Evolutionary conservation across 768 basidiomycete genomes (phyloP), one percentile per base, ranked within the genome.

Genomic region (Lentinula boryana): DNA sequence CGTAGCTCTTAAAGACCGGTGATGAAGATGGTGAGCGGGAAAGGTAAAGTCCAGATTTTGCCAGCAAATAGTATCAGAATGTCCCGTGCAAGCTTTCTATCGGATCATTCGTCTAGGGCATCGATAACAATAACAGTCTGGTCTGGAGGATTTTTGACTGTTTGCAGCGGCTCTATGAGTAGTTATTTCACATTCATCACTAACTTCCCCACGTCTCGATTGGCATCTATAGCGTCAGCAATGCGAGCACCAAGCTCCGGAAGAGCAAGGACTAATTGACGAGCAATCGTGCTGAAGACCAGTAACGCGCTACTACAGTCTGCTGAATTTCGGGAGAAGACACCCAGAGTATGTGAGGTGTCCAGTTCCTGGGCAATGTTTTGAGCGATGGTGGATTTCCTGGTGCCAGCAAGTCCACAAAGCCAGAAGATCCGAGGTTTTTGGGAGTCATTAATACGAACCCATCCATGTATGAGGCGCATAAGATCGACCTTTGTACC

Each of bases 41-140:
- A 41, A 16, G 40, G 40, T 41, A 41, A 10, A 10, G 40, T 41
- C 3, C 40, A 41, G 7, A 41, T 41, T 41, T 41, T 41, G 4
- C 40, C 40, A 16, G 40, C 40, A 10, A 41, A 41, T 4, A 41
- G 15, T 41, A 41, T 41, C 5, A 41, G 40, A 10, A 41, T 41
- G 40, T 41, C 40, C 40, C 12, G 40, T 16, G 40, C 40, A 16
- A 41, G 40, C 40, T 41, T 41, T 16, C 40, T 41, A 41, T 41
- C 40, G 40, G 40, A 41, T 62, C 67, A 70, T 67, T 70, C 69
- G 56, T 68, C 69, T 10, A 70, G 38, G 21, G 68, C 69, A 63
- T 69, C 69, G 18, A 70, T 4, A 5, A 67, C 38, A 10, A 67
- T 38, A 18, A 67, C 51, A 31, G 51, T 54, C 4, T n/a, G 51